Evolutionary conservation across 2,329 filamentous ascomycete species (phyloP), one percentile per base, ranked within the genome.

Genomic region (Epichloe festucae): DNA sequence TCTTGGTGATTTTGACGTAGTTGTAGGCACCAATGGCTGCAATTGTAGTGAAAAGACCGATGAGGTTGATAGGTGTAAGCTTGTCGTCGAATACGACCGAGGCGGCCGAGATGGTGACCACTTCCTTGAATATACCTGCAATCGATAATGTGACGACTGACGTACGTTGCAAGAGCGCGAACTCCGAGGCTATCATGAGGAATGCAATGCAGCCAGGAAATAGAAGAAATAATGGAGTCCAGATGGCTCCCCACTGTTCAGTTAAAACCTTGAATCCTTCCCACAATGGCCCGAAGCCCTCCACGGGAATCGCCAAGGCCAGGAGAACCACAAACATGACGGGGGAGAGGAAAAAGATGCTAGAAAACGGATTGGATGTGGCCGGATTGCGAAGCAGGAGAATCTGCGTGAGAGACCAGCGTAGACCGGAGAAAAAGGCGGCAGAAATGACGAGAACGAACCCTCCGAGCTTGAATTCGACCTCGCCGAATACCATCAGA

Each of bases 341-440:
- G 1, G 93, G 0, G 0, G 90, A 90, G n/a, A 98, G 81, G 70
- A 90, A 96, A 71, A 71, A 97, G 96, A 98, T 95, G 60, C 87
- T 94, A 14, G 89, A 91, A 67, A 98, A 97, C 0, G 93, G 93
- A 63, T 98, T 98, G 44, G 87, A 88, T 0, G 93, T 98, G 19
- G 93, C 90, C 1, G 90, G 89, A 67, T 96, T 95, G 59, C 90
- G 85, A 31, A 97, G 80, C 6, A 98, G 80, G 4, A 98, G 80
- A 54, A 98, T 95, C 65, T 98, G 93, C 0, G 93, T 97, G n/a
- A 98, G 73, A n/a, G 82, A 88, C 93, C 93, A 98, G 60, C 93
- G 85, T 72, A 98, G 95, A 51, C 93, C 93, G 2, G 89, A 95
- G 65, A 95, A 95, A 70, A 95, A 93, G 49, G 89, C 88, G 12